Percentiles rank a stretch among this genome's conserved stretches.
Evolutionary conservation across 306 rosid genomes (phyloP).

Genomic region (Sophora flavescens): DNA sequence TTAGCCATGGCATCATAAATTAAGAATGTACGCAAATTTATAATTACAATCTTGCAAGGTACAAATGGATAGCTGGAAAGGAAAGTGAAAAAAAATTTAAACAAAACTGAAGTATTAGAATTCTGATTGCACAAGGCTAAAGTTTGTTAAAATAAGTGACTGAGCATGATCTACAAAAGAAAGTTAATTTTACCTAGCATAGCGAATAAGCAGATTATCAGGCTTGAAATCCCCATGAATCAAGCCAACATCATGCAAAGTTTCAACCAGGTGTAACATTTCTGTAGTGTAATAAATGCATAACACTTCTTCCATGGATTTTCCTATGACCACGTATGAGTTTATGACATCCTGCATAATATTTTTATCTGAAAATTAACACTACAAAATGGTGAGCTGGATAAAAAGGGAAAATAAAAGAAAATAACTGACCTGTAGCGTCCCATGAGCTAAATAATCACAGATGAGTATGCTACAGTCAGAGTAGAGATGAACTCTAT

Average conservation of each 20-base stretch:
- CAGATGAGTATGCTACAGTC: conserved; percentile 85
- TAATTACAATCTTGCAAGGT: conserved; percentile 23
- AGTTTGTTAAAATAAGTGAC: conserved; percentile 35
- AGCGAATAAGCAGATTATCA: conserved; percentile 90
- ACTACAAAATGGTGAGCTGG: conserved; percentile 19
- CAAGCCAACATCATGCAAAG: conserved; percentile 77
- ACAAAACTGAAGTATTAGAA: too few species aligned
- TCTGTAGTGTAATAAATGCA: conserved; percentile 91
- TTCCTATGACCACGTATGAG: conserved; percentile 67
- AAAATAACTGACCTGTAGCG: conserved; percentile 76
- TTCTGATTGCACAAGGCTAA: conserved; percentile 29
- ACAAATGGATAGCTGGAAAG: conserved; percentile 20
- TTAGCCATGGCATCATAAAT: conserved; percentile 19
- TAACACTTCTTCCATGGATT: conserved; percentile 90
- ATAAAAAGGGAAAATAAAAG: conserved; percentile 17
- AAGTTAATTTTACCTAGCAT: conserved; percentile 67
- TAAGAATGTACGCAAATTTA: conserved; percentile 28
- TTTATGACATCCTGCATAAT: conserved; percentile 82
- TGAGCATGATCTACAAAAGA: conserved; percentile 41
- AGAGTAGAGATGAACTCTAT: conserved; percentile 73
- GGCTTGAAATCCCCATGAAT: conserved; percentile 99
- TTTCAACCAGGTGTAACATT: conserved; percentile 87
- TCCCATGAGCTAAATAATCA: conserved; percentile 81
- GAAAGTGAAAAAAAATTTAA: not conserved
- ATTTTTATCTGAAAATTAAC: conserved; percentile 42